A percentile compares a stretch with the other conserved stretches of the same genome.
Conservation (phyloP, 2,329 filamentous ascomycete species). For the Apiospora aurea region DNA sequence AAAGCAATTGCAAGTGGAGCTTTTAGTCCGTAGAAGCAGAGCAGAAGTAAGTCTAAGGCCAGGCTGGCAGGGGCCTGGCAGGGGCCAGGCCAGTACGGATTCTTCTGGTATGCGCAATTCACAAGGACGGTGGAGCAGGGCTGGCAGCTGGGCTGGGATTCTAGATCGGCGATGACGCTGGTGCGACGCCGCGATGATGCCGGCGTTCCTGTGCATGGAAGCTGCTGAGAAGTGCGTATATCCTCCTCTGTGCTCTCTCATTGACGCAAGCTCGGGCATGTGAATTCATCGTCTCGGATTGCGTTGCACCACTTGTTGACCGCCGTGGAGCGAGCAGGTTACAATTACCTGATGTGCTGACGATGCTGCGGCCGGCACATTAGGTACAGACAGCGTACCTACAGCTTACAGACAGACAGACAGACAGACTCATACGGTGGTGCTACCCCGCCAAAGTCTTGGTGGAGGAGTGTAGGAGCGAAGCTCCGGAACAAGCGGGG, state of each 20-base stretch:
- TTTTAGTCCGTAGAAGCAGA: slow-evolving; percentile 1
- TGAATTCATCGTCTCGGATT: not conserved
- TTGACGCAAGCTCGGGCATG: not conserved
- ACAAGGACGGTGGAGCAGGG: not conserved
- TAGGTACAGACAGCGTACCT: not conserved
- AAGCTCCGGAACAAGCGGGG: slow-evolving; percentile 10
- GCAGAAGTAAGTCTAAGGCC: not conserved
- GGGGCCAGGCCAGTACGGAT: not conserved
- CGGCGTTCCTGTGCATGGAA: not conserved
- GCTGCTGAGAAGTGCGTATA: not conserved
- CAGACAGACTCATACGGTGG: not conserved
- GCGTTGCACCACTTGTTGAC: not conserved
- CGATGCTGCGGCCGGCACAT: not conserved
- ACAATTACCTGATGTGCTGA: not conserved
- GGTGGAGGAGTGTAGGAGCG: slow-evolving; percentile 10
- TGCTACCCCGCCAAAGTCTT: not conserved
- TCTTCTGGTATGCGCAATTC: not conserved
- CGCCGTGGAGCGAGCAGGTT: not conserved
- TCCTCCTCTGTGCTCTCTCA: not conserved
- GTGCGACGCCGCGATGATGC: not conserved
- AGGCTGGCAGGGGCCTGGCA: not conserved
- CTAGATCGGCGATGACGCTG: slow-evolving; percentile 12
- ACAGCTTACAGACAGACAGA: not conserved
- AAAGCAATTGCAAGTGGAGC: not conserved
- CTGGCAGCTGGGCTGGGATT: slow-evolving; percentile 1